Evolutionary conservation across 176 grass and related monocot genomes (phyloP), one percentile per base, ranked within the genome.

Genomic region (Secale cereale): DNA sequence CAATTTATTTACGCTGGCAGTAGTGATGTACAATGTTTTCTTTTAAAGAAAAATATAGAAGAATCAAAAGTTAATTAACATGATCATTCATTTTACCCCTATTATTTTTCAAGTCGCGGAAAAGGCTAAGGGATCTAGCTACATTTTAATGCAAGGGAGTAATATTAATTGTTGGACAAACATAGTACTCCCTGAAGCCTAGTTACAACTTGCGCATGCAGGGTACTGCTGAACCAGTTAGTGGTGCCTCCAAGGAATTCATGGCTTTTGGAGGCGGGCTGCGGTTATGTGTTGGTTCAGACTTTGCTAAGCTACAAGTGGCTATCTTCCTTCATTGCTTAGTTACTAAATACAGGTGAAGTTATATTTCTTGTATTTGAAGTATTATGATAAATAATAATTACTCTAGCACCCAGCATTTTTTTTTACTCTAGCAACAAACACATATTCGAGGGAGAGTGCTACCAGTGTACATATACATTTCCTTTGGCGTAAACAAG

Each of bases 221-320:
- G 89, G 89, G 32, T 70, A 83, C 19, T 59, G 15, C 41, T 17
- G 85, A 92, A 80, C 67, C 91, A 31, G 31, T 36, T 3, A 79
- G 90, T 1, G 93, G 90, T 27, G 22, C 54, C 30, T 84, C 93
- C 1, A 95, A 92, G 76, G 41, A 92, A 48, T 95, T 91, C 22
- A 85, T 91, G 83, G 93, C 80, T 1, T 92, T 95, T 62, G 93
- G 93, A 66, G 86, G 71, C 7, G 93, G 90, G 16, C 2, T 89
- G 15, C 64, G 90, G 19, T 65, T 89, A 8, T 92, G 90, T 33
- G 90, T 80, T 10, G 93, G 90, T 23, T 76, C 93, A 1, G 86
- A 95, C 60, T 92, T 95, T 61, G 82, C 87, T 12, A 85, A 86
- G 65, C 22, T 92, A 15, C 86, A 90, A 28, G 91, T 91, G 77